Evolutionary conservation across 495 filamentous ascomycete genomes (phyloP).

Genomic region (Aspergillus carlsbadensis): DNA sequence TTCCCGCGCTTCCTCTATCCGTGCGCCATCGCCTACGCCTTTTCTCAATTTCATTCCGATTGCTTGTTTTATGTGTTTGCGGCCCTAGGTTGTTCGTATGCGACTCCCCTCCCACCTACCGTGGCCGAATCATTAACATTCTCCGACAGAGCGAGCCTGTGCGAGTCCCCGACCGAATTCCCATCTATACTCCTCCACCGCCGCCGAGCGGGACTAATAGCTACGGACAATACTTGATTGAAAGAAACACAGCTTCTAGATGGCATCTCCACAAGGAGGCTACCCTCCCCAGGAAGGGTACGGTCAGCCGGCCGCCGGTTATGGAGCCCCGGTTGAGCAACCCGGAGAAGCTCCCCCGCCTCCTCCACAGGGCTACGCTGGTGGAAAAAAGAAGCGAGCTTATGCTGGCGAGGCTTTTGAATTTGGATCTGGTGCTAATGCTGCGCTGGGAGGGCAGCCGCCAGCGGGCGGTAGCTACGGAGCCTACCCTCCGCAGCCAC

Average conservation of each 20-base stretch:
- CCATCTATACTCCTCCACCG: not conserved
- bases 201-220: slow-evolving; percentile 7
- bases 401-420: slow-evolving; percentile 96
- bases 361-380: slow-evolving; percentile 36
- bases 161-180: slow-evolving; percentile 18
- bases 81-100: slow-evolving; percentile 20
- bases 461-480: slow-evolving; percentile 54
- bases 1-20: not conserved
- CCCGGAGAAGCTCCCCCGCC: slow-evolving; percentile 30
- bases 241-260: slow-evolving; percentile 24
- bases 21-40: not conserved
- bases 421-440: slow-evolving; percentile 87
- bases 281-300: slow-evolving; percentile 58
- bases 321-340: slow-evolving; percentile 39
- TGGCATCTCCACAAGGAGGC: slow-evolving; percentile 63
- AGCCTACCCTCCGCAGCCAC: slow-evolving; percentile 56
- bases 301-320: slow-evolving; percentile 45
- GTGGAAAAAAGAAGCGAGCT: slow-evolving; percentile 79
- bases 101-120: slow-evolving; percentile 7
- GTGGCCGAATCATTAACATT: slow-evolving; percentile 17
- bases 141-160: slow-evolving; percentile 21
- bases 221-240: not conserved
- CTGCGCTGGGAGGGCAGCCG: slow-evolving; percentile 59
- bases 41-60: not conserved
- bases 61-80: not conserved